Evolutionary conservation across 2,329 filamentous ascomycete species (phyloP).

Genomic region (Trichoderma atroviride): DNA sequence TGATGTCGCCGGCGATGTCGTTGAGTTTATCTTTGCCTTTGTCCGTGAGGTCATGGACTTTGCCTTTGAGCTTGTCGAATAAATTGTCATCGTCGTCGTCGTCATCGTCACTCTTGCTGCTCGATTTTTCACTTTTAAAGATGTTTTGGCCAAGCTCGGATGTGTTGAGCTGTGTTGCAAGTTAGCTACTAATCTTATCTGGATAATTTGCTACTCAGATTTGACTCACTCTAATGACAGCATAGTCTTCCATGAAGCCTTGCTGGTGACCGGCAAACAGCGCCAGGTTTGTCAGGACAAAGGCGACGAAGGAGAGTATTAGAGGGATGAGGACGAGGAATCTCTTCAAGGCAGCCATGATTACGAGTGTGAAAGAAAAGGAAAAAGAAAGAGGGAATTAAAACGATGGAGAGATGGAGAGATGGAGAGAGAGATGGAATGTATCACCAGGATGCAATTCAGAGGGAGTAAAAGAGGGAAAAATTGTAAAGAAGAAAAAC

Average conservation of each 20-base stretch:
- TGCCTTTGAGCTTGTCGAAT: slow-evolving; percentile 38
- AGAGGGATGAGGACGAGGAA: slow-evolving; percentile 43
- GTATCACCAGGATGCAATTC: slow-evolving; percentile 10
- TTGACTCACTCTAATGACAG: slow-evolving; percentile 43
- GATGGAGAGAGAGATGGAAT: background rate
- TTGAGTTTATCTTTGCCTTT: slow-evolving; percentile 44
- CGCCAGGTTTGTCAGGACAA: slow-evolving; percentile 45
- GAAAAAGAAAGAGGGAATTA: background rate
- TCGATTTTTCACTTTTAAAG: slow-evolving; percentile 32
- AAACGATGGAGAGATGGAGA: background rate
- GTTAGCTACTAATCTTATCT: background rate
- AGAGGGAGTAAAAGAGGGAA: background rate
- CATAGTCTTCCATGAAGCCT: slow-evolving; percentile 50
- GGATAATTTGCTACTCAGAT: background rate
- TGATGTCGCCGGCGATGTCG: slow-evolving; percentile 44
- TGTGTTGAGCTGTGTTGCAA: slow-evolving; percentile 40
- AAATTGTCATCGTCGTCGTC: slow-evolving; percentile 34
- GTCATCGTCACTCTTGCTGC: slow-evolving; percentile 31
- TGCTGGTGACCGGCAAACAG: slow-evolving; percentile 46
- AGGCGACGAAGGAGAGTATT: slow-evolving; percentile 42
- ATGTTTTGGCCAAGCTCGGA: slow-evolving; percentile 44
- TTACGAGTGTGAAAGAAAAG: slow-evolving; percentile 8
- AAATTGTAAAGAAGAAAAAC: background rate
- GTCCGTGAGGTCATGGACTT: slow-evolving; percentile 38
- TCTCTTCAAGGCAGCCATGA: slow-evolving; percentile 31